A percentile compares a stretch with the other conserved stretches of the same genome.
Conservation (phyloP, 768 basidiomycete species). For the Royoungia palumana region DNA sequence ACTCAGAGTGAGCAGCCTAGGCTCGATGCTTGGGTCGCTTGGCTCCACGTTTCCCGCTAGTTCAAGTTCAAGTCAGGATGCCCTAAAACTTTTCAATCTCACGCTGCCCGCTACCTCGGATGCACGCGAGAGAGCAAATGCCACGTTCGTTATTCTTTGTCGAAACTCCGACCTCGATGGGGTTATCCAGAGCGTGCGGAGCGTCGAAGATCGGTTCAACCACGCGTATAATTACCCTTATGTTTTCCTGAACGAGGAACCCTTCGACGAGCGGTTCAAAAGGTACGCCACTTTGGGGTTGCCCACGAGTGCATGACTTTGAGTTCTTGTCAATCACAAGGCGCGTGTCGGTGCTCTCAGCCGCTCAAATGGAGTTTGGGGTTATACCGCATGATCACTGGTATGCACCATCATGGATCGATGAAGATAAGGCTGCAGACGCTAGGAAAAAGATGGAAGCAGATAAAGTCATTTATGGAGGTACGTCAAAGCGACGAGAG, state of each 20-base stretch:
- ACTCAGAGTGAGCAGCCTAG: neutral
- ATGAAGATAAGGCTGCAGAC: slow-evolving; percentile 56
- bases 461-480: slow-evolving; percentile 47
- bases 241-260: slow-evolving; percentile 63
- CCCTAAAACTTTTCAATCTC: neutral
- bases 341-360: slow-evolving; percentile 37
- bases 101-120: neutral
- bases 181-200: slow-evolving; percentile 47
- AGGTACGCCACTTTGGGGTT: slow-evolving; percentile 20
- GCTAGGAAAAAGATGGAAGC: slow-evolving; percentile 51
- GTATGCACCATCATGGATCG: slow-evolving; percentile 70
- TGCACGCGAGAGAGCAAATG: slow-evolving; percentile 42
- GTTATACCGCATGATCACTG: slow-evolving; percentile 60
- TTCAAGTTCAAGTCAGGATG: neutral
- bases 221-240: slow-evolving; percentile 54
- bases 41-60: neutral
- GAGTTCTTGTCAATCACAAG: slow-evolving; percentile 20
- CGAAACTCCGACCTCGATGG: slow-evolving; percentile 46
- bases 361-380: slow-evolving; percentile 52
- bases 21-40: slow-evolving; percentile 1
- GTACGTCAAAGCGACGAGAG: slow-evolving; percentile 25
- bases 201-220: slow-evolving; percentile 62
- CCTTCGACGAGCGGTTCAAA: slow-evolving; percentile 53
- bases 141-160: slow-evolving; percentile 57
- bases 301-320: slow-evolving; percentile 1